These are phyloP conservation scores for Aspergillus pseudonomiae DNA, from an alignment of 2,329 filamentous ascomycete species.

Conservation along the genomic window DNA sequence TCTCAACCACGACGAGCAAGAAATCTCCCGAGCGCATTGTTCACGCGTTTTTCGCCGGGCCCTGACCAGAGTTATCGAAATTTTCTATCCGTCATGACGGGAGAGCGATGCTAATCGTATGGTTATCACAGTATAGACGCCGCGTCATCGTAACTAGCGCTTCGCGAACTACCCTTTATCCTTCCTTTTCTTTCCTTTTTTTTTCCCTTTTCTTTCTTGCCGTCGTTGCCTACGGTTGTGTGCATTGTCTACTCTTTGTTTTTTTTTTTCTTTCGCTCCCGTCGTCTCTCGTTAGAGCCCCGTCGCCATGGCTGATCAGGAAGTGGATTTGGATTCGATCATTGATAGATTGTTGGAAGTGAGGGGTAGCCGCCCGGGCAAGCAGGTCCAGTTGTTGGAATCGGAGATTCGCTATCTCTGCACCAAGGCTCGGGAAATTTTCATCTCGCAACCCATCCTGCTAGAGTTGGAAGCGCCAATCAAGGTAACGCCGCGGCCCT, in stretches of 20 bases:
- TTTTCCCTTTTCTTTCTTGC: conserved; percentile 27
- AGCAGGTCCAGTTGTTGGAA: conserved; percentile 96
- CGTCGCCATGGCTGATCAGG: conserved; percentile 71
- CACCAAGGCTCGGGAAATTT: conserved; percentile 98
- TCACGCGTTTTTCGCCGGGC: conserved; percentile 19
- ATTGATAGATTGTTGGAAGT: conserved; percentile 98
- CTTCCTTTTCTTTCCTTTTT: conserved; percentile 22
- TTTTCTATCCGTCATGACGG: conserved; percentile 14
- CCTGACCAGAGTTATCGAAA: conserved; percentile 6
- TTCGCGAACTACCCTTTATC: conserved; percentile 35
- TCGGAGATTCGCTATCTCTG: conserved; percentile 95
- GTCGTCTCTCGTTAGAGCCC: conserved; percentile 35
- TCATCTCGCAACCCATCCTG: conserved; percentile 98
- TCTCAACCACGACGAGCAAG: conserved; percentile 12
- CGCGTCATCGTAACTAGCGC: conserved; percentile 36
- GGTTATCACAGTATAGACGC: conserved; percentile 34
- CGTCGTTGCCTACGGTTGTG: conserved; percentile 17
- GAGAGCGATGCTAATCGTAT: conserved; percentile 11
- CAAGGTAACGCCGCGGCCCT: conserved; percentile 68
- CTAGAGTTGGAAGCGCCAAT: conserved; percentile 98
- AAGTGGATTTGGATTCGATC: conserved; percentile 98
- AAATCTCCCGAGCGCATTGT: conserved; percentile 22
- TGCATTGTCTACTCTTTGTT: conserved; percentile 22
- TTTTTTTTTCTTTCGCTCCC: conserved; percentile 29
- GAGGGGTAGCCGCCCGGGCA: conserved; percentile 93